Evolutionary conservation across 2,329 filamentous ascomycete species (phyloP).

Genomic region (Aspergillus fumigatus): DNA sequence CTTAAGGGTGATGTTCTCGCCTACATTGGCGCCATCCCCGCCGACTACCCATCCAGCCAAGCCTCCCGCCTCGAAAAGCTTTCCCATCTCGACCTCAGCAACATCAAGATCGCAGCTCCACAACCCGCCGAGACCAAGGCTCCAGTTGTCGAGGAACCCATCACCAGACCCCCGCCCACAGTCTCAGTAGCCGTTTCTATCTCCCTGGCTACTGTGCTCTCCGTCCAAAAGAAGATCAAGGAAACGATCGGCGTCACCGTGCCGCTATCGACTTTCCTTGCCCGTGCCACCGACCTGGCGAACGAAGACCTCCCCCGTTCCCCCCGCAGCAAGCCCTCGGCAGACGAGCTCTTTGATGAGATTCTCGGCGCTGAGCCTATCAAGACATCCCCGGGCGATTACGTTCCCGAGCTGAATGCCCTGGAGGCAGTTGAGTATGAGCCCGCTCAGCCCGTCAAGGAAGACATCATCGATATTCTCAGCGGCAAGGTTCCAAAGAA

Average conservation of each 20-base stretch:
- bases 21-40: conserved; percentile 73
- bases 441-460: conserved; percentile 41
- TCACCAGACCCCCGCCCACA: conserved; percentile 26
- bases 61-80: conserved; percentile 70
- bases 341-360: conserved; percentile 84
- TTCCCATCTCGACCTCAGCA: conserved; percentile 83
- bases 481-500: conserved; percentile 44
- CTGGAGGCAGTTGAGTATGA: conserved; percentile 37
- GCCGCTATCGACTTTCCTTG: conserved; percentile 81
- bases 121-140: conserved; percentile 28
- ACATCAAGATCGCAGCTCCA: conserved; percentile 73
- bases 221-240: conserved; percentile 76
- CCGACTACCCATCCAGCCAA: conserved; percentile 65
- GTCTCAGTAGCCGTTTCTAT: conserved; percentile 63
- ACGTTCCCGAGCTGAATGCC: conserved; percentile 64
- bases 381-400: conserved; percentile 56
- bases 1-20: conserved; percentile 95
- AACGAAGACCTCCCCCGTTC: conserved; percentile 78
- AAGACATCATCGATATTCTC: conserved; percentile 83
- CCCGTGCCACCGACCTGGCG: conserved; percentile 76
- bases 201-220: conserved; percentile 71
- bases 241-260: conserved; percentile 72
- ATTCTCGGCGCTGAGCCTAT: conserved; percentile 60
- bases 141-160: conserved; percentile 27
- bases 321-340: conserved; percentile 59